Base-by-base conservation (phyloP, 176 grass and related monocot species). In the Luzula sylvatica region DNA sequence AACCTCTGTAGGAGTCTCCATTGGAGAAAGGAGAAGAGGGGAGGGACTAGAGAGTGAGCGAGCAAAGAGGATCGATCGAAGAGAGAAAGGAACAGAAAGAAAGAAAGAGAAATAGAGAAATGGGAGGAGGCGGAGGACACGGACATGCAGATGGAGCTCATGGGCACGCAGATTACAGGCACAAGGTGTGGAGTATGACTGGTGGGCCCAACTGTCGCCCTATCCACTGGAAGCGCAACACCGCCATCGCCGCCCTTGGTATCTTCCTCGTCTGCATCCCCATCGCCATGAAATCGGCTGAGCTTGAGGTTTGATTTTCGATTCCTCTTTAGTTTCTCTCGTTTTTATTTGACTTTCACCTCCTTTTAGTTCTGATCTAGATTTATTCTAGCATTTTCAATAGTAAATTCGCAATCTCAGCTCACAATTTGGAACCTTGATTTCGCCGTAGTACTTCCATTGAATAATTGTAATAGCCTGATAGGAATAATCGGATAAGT, bases 121-220 rank as follows among this genome's bases (percentile, higher is more conserved):
- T 71, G 28, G 52, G 44, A 16, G 46, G 52, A 38, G 67, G 42
- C 0, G 50, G 39, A 13, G 67, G 67, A 35, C 50, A 55, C 14
- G 67, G 43, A 22, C 53, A 52, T 53, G 69, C 21, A 39, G 38
- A 71, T 69, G 70, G 64, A 22, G 70, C 65, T 15, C 74, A 73
- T 45, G 79, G 42, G 2, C 54, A 52, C n/a, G 87, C 71, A 11
- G 92, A 98, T 46, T 98, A 80, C 75, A 66, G 86, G 56, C 76
- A 50, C 13, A 98, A 98, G 61, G 93, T 98, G 16, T 98, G 93
- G 93, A 98, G 93, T 78, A 80, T 98, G 93, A 98, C 93, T 6
- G 93, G 93, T 8, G 93, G 93, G 38, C 81, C 93, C 42, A 72
- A 98, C 75, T 98, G 93, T 78, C 93, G 93, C 50, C 93, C 93